Conservation (phyloP, 306 rosid species). For the Ochetophila trinervis region DNA sequence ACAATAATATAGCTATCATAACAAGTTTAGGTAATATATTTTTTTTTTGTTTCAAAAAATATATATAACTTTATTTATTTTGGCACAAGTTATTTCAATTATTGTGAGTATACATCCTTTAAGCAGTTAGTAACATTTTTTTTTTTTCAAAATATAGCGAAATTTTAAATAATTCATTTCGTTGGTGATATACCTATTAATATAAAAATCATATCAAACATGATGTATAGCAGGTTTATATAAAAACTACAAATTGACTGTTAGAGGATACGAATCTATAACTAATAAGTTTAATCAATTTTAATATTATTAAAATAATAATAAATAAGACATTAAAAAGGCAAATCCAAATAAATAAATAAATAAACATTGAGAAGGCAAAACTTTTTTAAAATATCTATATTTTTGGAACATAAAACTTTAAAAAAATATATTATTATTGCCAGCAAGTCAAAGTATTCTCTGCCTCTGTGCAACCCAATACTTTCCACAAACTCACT, state of each 20-base stretch:
- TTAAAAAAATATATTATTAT: neutral
- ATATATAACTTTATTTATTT: too few species aligned
- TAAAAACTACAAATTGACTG: neutral
- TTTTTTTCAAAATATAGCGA: too few species aligned
- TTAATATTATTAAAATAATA: neutral
- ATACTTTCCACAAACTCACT: constrained; percentile 4
- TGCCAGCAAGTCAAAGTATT: constrained; percentile 27
- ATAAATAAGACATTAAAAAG: neutral
- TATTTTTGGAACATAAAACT: neutral
- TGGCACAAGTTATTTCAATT: neutral
- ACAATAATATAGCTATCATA: too few species aligned
- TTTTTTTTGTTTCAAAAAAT: too few species aligned
- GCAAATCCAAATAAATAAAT: too few species aligned
- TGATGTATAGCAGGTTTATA: neutral
- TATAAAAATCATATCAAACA: too few species aligned
- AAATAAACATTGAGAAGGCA: constrained; percentile 13
- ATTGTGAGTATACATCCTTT: too few species aligned
- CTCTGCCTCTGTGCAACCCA: constrained; percentile 26
- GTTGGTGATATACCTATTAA: too few species aligned
- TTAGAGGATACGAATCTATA: constrained; percentile 20
- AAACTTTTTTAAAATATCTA: neutral
- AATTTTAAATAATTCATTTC: too few species aligned
- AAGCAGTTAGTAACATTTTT: too few species aligned
- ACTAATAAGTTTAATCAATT: neutral
- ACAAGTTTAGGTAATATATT: too few species aligned